These are phyloP conservation scores for Phytophthora cajani DNA, from an alignment of 352 stramenopile species.

Conservation along the genomic window DNA sequence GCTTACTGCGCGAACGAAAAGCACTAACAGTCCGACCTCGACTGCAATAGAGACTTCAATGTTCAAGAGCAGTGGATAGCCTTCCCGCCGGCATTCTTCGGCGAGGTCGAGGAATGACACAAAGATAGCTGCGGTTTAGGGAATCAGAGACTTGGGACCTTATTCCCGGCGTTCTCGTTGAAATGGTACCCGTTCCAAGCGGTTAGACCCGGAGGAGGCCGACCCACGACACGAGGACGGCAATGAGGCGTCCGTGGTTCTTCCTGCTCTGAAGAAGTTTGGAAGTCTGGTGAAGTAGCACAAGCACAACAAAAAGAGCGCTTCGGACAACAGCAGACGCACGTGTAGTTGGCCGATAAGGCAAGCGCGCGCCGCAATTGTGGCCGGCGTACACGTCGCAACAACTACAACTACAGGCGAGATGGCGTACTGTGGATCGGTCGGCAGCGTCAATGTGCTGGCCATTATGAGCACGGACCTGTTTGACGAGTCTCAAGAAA, in stretches of 20 bases:
- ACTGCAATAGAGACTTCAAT: background rate
- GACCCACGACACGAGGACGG: slow-evolving; percentile 24
- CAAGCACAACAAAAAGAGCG: slow-evolving; percentile 13
- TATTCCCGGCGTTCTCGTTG: slow-evolving; percentile 12
- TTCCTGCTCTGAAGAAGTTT: background rate
- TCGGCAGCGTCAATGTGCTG: slow-evolving; percentile 74
- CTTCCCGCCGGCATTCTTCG: background rate
- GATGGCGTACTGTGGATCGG: slow-evolving; percentile 65
- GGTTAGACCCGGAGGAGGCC: slow-evolving; percentile 10
- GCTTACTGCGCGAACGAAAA: background rate
- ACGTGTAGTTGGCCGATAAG: background rate
- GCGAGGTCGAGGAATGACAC: background rate
- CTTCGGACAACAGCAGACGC: slow-evolving; percentile 9
- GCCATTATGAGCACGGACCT: slow-evolving; percentile 74
- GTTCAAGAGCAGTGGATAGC: background rate
- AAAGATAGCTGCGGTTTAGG: background rate
- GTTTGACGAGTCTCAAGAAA: slow-evolving; percentile 79
- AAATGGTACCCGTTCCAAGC: slow-evolving; percentile 12
- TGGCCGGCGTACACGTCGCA: slow-evolving; percentile 1
- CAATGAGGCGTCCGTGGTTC: background rate
- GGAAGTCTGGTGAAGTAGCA: background rate
- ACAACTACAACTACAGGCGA: background rate
- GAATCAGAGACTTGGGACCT: slow-evolving; percentile 7
- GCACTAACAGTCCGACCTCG: background rate
- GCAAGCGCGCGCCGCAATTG: background rate